A percentile compares a stretch with the other conserved stretches of the same genome.
These are phyloP conservation scores for Malus sieversii DNA, from an alignment of 306 rosid genomes.

Conservation along the genomic window DNA sequence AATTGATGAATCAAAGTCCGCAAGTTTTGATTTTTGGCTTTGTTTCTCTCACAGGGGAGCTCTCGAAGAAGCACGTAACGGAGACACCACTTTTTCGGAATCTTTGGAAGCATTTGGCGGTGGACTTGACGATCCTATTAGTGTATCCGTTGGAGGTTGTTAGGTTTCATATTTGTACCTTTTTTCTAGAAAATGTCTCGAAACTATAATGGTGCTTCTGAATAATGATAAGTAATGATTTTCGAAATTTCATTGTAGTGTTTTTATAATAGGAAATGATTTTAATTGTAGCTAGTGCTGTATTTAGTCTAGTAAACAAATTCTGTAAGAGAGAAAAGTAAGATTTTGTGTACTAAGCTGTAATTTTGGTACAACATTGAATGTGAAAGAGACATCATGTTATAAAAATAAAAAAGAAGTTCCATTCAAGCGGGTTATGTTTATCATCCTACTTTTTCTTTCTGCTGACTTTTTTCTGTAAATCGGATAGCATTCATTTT, in stretches of 20 bases:
- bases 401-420: background rate
- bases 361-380: background rate
- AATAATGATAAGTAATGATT: background rate
- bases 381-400: background rate
- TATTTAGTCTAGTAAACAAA: background rate
- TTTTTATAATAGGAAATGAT: background rate
- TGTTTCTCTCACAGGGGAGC: slow-evolving; percentile 44
- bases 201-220: slow-evolving; percentile 2
- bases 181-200: slow-evolving; percentile 12
- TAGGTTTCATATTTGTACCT: slow-evolving; percentile 17
- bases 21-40: slow-evolving; percentile 20
- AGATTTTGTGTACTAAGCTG: background rate
- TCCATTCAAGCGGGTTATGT: background rate
- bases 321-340: background rate
- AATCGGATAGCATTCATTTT: background rate
- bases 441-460: background rate
- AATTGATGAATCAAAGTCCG: background rate
- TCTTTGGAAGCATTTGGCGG: slow-evolving; percentile 83
- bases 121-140: slow-evolving; percentile 87
- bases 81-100: slow-evolving; percentile 75
- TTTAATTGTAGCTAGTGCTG: background rate
- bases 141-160: slow-evolving; percentile 95
- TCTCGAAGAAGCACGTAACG: slow-evolving; percentile 76
- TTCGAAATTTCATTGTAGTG: background rate
- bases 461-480: background rate